Percentiles rank a stretch among this genome's conserved stretches.
Evolutionary conservation across 1,284 basidiomycete species (phyloP).

Genomic region (Ganoderma sp.): DNA sequence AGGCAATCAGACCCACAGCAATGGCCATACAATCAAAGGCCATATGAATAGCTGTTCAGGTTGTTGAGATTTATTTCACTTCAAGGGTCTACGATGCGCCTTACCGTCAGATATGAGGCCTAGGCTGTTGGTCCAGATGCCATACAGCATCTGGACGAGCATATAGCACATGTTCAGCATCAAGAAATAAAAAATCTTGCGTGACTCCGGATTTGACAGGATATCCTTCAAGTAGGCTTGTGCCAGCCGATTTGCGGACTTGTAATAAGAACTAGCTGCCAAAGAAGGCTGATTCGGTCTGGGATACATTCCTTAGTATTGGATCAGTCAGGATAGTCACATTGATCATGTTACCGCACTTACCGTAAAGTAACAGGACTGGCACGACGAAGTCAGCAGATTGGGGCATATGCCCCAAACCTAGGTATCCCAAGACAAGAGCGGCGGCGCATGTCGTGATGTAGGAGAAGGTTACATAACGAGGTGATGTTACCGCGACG

Average conservation of each 20-base stretch:
- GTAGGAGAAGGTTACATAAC: conserved; percentile 61
- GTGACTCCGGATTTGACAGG: conserved; percentile 87
- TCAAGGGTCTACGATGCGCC: conserved; percentile 35
- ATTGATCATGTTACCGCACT: conserved; percentile 27
- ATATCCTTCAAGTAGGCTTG: conserved; percentile 87
- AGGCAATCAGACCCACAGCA: conserved; percentile 93
- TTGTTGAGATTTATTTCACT: background rate
- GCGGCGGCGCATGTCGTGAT: conserved; percentile 53
- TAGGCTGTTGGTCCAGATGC: conserved; percentile 96
- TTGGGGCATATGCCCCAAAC: conserved; percentile 31
- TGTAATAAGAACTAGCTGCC: conserved; percentile 51
- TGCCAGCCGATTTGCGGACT: conserved; percentile 61
- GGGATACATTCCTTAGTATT: conserved; percentile 57
- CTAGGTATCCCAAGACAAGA: conserved; percentile 33
- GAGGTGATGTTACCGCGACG: conserved; percentile 53
- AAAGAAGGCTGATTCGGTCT: conserved; percentile 48
- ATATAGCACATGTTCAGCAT: conserved; percentile 96
- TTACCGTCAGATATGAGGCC: conserved; percentile 96
- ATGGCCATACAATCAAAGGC: conserved; percentile 99
- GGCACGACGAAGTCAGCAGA: conserved; percentile 31
- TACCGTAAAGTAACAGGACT: conserved; percentile 63
- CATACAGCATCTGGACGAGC: conserved; percentile 94
- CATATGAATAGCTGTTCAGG: conserved; percentile 91
- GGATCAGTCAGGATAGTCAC: conserved; percentile 35
- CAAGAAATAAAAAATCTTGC: conserved; percentile 97